Evolutionary conservation across 2,329 filamentous ascomycete genomes (phyloP), one percentile per base, ranked within the genome.

Genomic region (Simplicillium aogashimaense): DNA sequence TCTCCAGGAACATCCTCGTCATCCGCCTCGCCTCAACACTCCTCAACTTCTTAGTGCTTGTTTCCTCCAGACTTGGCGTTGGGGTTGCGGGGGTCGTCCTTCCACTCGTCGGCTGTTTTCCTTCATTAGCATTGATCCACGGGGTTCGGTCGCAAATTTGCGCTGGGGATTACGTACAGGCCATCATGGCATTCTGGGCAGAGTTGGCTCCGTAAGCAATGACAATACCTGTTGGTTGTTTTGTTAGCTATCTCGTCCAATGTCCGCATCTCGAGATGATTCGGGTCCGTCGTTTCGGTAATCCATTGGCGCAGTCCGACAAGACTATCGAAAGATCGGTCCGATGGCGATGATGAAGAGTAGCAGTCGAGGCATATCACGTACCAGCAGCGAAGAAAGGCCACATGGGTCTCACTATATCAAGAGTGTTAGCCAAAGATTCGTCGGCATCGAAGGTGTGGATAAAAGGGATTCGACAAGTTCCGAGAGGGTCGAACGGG

Each of bases 371-470:
- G 52, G 4, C 15, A 7, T 5, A 50, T 47, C 42, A 74, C 85
- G 61, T 92, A 95, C 90, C 88, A 64, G 90, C 90, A 66, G 76
- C 74, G 75, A 89, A 92, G 79, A 97, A 97, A 54, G 90, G 90
- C 65, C 78, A 80, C 81, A 94, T 81, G 56, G 90, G 88, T 75
- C 78, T 78, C 71, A 86, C 90, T 97, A 61, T 63, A 58, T 35
- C 44, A 35, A 15, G 29, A 47, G n/a, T 35, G 42, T 49, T 42
- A 25, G 20, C 20, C 20, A 25, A 9, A 25, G 48, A 47, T 56
- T 46, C 57, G 56, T 55, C 47, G 56, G 49, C 48, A 33, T 55
- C 15, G 13, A 31, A 17, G 9, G 18, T 17, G 16, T 31, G 11
- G 37, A 16, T 17, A 7, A 31, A 31, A 31, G 29, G 41, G 20